These are phyloP conservation scores for Skeletonema menzelii DNA, from an alignment of 108 stramenopile species.

Conservation along the genomic window DNA sequence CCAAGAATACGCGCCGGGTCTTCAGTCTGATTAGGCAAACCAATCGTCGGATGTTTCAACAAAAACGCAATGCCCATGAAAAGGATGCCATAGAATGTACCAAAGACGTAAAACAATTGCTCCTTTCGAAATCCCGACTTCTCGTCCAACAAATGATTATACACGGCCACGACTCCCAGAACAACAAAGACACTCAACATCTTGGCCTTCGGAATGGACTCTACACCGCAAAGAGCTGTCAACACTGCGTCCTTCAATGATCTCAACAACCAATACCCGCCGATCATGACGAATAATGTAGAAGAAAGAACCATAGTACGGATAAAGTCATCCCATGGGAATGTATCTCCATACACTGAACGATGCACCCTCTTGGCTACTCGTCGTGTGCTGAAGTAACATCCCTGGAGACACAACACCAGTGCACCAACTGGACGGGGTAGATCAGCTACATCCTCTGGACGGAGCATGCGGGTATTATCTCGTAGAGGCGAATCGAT, in stretches of 20 bases:
- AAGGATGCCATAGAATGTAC: constrained; percentile 86
- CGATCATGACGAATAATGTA: constrained; percentile 98
- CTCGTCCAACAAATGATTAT: constrained; percentile 90
- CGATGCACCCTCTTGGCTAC: constrained; percentile 57
- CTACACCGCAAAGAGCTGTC: constrained; percentile 90
- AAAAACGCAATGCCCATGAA: constrained; percentile 80
- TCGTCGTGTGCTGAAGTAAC: constrained; percentile 36
- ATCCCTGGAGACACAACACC: constrained; percentile 37
- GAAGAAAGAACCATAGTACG: constrained; percentile 88
- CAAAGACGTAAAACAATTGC: constrained; percentile 95
- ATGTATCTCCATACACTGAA: constrained; percentile 86
- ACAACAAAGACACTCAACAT: constrained; percentile 93
- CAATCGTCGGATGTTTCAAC: constrained; percentile 86
- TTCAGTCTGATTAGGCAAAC: constrained; percentile 79
- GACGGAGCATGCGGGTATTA: constrained; percentile 14
- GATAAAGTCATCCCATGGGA: constrained; percentile 82
- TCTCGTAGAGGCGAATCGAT: constrained; percentile 61
- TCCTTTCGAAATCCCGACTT: constrained; percentile 79
- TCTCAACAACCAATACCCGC: constrained; percentile 96
- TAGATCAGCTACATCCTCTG: constrained; percentile 47
- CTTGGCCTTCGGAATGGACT: constrained; percentile 93
- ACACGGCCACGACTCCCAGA: constrained; percentile 87
- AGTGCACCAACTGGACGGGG: constrained; percentile 40
- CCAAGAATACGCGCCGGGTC: constrained; percentile 81
- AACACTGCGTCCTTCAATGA: constrained; percentile 95